Percentiles rank a stretch among this genome's conserved stretches.
Evolutionary conservation across 257 asterid species (phyloP).

Genomic region (Fraxinus pennsylvanica): DNA sequence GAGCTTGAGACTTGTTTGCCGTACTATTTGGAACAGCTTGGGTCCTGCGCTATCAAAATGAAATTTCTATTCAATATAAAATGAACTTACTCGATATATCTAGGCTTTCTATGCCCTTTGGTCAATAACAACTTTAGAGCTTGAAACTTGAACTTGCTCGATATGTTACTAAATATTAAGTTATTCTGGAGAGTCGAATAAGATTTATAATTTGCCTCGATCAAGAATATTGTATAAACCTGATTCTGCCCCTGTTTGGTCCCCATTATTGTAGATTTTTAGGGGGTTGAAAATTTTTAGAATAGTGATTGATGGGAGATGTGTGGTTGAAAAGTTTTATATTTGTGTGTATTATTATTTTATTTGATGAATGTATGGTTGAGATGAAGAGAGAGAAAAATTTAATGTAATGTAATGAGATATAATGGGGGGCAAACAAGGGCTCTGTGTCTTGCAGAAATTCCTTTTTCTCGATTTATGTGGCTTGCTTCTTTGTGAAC

Average conservation of each 20-base stretch:
- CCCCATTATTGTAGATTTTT: no score
- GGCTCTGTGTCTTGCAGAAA: not conserved
- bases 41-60: no score
- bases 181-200: not conserved
- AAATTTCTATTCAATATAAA: no score
- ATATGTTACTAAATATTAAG: not conserved
- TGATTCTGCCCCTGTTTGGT: not conserved
- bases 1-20: not conserved
- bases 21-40: no score
- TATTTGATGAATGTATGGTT: no score
- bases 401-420: no score
- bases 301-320: no score
- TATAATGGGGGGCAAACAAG: no score
- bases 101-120: not conserved
- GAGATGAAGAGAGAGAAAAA: no score
- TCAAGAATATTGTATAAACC: not conserved
- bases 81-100: not conserved
- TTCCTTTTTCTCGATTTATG: not conserved
- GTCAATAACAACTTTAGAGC: not conserved
- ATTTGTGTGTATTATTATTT: no score
- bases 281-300: no score
- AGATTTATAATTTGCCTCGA: not conserved
- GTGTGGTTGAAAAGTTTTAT: no score
- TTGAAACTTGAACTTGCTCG: not conserved
- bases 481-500: not conserved